Conservation (phyloP, 805 yeast species). For the Kodamaea jinghongensis region DNA sequence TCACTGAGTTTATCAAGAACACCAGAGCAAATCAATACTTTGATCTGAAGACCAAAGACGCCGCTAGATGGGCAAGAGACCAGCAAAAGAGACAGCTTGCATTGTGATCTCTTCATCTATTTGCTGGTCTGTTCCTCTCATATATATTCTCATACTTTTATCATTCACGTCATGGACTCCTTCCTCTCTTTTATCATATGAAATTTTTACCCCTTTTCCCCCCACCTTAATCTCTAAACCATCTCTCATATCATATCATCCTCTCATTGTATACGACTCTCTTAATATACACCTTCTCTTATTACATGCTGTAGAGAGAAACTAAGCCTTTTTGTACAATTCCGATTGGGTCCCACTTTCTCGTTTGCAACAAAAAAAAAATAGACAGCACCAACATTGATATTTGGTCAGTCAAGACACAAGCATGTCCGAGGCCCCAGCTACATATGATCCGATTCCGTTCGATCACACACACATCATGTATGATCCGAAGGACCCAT, state of each 20-base stretch:
- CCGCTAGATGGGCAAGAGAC: constrained; percentile 98
- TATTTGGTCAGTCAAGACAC: no score
- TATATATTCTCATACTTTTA: not conserved
- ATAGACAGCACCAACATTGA: no score
- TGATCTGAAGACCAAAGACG: constrained; percentile 69
- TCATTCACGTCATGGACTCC: constrained; percentile 1
- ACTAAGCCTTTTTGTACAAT: no score
- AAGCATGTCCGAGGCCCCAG: not conserved
- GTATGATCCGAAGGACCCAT: constrained; percentile 62
- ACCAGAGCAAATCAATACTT: constrained; percentile 64
- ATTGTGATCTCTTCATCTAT: no score
- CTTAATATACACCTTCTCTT: not conserved
- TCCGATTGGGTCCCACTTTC: no score
- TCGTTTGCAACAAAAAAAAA: not conserved
- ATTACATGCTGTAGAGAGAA: no score
- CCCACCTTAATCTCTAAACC: constrained; percentile 7
- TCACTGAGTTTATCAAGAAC: constrained; percentile 69
- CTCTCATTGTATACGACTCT: constrained; percentile 7
- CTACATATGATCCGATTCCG: constrained; percentile 42
- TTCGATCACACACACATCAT: constrained; percentile 85
- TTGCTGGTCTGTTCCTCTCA: not conserved
- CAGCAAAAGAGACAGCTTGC: constrained; percentile 54
- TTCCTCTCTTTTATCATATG: constrained; percentile 11
- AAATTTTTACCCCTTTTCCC: constrained; percentile 10
- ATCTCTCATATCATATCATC: constrained; percentile 5